Percentiles rank a stretch among this genome's conserved stretches.
These are phyloP conservation scores for Saprolegnia diclina DNA, from an alignment of 352 stramenopile genomes.

Conservation along the genomic window DNA sequence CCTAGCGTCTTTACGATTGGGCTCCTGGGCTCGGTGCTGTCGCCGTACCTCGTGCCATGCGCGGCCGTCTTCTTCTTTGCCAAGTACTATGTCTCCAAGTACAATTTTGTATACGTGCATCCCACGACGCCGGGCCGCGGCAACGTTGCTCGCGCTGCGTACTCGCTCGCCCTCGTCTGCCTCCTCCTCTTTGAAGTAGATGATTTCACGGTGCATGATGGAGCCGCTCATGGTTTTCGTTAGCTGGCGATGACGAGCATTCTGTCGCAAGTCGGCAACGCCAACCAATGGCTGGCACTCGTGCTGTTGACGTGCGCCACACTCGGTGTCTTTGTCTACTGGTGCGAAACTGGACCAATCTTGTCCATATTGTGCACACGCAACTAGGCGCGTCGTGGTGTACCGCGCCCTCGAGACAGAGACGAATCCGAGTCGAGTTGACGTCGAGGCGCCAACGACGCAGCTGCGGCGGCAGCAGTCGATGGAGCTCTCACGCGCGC, in stretches of 20 bases:
- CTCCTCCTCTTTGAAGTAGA: constrained; percentile 59
- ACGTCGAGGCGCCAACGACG: background rate
- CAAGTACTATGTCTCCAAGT: constrained; percentile 61
- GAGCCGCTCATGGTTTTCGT: background rate
- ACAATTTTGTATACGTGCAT: constrained; percentile 74
- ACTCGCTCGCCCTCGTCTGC: constrained; percentile 50
- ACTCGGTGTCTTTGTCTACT: constrained; percentile 1
- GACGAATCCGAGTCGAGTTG: background rate
- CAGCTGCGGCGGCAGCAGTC: background rate
- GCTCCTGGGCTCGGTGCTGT: constrained; percentile 62
- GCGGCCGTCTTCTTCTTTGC: constrained; percentile 73
- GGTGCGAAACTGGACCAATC: background rate
- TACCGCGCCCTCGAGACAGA: background rate
- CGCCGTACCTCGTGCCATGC: constrained; percentile 66
- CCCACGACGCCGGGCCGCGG: constrained; percentile 61
- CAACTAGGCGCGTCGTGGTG: background rate
- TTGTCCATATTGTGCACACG: background rate
- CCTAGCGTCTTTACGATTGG: constrained; percentile 55
- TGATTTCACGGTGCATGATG: background rate
- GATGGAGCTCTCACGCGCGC: background rate
- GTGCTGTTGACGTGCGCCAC: background rate
- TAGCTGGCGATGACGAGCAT: constrained; percentile 11
- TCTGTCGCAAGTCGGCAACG: background rate
- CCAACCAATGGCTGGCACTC: background rate
- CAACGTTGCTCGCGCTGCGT: constrained; percentile 52